These are phyloP conservation scores for Babesia divergens DNA, from an alignment of 169 alveolate species.

Conservation along the genomic window DNA sequence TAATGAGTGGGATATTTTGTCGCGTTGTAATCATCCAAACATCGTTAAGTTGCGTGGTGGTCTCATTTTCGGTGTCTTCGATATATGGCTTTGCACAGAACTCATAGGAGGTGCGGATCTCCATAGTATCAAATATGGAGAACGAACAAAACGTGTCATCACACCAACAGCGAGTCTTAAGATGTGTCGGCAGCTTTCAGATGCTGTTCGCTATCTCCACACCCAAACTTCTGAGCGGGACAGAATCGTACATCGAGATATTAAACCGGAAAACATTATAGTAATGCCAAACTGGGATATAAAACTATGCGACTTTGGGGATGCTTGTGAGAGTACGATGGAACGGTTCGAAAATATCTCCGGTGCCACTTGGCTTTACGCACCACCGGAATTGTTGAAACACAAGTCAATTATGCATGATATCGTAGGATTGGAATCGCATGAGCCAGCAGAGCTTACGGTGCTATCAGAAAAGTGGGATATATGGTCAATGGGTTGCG, in stretches of 20 bases:
- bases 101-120: constrained; percentile 81
- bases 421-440: constrained; percentile 21
- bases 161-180: constrained; percentile 39
- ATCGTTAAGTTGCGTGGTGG: constrained; percentile 82
- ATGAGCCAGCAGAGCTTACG: constrained; percentile 30
- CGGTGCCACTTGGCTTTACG: constrained; percentile 91
- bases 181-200: constrained; percentile 86
- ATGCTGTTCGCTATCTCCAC: constrained; percentile 78
- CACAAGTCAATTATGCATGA: constrained; percentile 71
- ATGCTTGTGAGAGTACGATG: constrained; percentile 79
- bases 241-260: constrained; percentile 77
- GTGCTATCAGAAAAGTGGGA: constrained; percentile 79
- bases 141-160: background rate
- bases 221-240: constrained; percentile 75
- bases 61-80: constrained; percentile 81
- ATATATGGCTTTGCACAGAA: constrained; percentile 85
- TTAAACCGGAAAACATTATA: constrained; percentile 81
- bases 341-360: constrained; percentile 77
- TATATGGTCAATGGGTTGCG: constrained; percentile 85
- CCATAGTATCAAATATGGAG: constrained; percentile 78
- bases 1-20: constrained; percentile 84
- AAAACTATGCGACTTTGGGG: constrained; percentile 82
- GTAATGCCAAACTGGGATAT: constrained; percentile 73
- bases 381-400: constrained; percentile 84
- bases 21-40: constrained; percentile 77